phyloP scores from a whole-genome alignment of 2,329 filamentous ascomycete genomes.

The Talaromyces amestolkiae region DNA sequence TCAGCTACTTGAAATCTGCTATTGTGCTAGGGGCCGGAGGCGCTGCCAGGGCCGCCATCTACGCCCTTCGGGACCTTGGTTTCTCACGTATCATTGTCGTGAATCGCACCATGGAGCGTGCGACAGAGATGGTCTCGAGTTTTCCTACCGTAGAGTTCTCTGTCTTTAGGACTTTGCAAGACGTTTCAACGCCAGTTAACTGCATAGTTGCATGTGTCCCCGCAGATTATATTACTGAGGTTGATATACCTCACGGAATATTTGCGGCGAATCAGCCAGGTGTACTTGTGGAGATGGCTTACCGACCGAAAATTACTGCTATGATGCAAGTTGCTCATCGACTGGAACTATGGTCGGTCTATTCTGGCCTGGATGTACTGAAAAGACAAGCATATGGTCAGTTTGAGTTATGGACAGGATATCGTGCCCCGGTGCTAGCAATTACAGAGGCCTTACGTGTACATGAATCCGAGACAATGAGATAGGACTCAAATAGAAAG shows the following conservation, averaged over 20 bases:
- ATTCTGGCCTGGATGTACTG: conserved; percentile 28
- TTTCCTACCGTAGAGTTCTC: neutral
- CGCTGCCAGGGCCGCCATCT: conserved; percentile 3
- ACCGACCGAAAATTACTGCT: conserved; percentile 5
- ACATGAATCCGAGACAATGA: neutral
- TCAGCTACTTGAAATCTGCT: neutral
- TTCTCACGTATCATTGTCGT: neutral
- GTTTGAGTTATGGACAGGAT: conserved; percentile 26
- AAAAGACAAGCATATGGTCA: conserved; percentile 28
- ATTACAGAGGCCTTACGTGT: conserved; percentile 20
- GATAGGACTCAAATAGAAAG: neutral
- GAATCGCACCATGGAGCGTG: conserved; percentile 1
- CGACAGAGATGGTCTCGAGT: neutral
- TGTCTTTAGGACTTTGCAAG: neutral
- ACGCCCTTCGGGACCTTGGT: neutral
- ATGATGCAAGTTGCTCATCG: conserved; percentile 21
- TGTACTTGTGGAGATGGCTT: conserved; percentile 7
- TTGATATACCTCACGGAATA: conserved; percentile 24
- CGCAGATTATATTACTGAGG: conserved; percentile 25
- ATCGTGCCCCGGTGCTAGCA: neutral
- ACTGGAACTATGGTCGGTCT: conserved; percentile 21
- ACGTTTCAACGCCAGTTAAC: neutral
- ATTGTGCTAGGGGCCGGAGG: conserved; percentile 7
- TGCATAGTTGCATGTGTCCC: conserved; percentile 13
- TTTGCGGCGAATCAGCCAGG: neutral